Conservation (phyloP, 192 early-diverging fungal species). For the Allomyces javanicus region DNA sequence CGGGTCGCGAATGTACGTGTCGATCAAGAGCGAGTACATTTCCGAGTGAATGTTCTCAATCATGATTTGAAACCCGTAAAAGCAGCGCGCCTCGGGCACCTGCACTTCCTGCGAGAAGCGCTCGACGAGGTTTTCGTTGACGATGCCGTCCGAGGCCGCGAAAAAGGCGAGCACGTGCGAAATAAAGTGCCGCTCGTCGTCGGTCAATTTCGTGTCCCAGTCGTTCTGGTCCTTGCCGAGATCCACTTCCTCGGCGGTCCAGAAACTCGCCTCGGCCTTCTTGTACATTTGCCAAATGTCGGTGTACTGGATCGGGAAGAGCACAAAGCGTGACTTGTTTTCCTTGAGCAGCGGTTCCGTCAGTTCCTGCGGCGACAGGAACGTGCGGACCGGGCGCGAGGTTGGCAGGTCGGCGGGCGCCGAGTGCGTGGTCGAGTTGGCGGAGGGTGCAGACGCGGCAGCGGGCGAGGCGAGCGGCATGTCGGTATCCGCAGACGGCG, state of each 20-base stretch:
- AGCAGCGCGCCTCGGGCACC: constrained; percentile 82
- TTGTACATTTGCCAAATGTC: constrained; percentile 97
- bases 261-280: constrained; percentile 92
- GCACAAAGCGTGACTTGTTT: constrained; percentile 65
- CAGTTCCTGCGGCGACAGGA: constrained; percentile 8
- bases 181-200: constrained; percentile 79
- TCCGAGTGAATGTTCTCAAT: constrained; percentile 94
- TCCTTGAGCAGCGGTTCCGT: constrained; percentile 37
- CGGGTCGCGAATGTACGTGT: constrained; percentile 84
- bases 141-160: constrained; percentile 85
- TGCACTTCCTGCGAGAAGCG: constrained; percentile 81
- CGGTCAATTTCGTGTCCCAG: constrained; percentile 68
- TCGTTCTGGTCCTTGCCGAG: constrained; percentile 74
- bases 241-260: constrained; percentile 92
- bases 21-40: constrained; percentile 87
- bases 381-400: background rate
- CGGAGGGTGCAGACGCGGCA: background rate
- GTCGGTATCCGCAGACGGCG: background rate
- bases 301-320: constrained; percentile 86
- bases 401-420: background rate
- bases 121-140: constrained; percentile 85
- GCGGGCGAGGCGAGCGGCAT: background rate
- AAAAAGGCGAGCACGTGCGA: constrained; percentile 88
- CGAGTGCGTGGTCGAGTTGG: background rate
- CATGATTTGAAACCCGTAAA: constrained; percentile 96